Base-by-base conservation (phyloP, 208 protist genomes). In the Acanthamoeba castellanii region DNA sequence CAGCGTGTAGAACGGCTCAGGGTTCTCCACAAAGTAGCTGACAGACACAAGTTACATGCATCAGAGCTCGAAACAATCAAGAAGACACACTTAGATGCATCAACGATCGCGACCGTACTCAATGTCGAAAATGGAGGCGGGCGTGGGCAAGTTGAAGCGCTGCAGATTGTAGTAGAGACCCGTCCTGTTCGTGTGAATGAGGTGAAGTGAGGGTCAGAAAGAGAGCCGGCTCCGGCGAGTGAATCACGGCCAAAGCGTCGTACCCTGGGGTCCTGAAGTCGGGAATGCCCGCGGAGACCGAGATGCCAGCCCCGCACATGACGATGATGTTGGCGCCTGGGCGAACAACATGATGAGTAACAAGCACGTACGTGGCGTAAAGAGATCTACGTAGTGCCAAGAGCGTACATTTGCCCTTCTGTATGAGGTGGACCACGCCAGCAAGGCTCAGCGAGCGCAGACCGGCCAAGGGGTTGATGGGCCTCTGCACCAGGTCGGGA, bases 301-400 rank as follows among this genome's bases (percentile, higher is more conserved):
- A 99, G 59, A 97, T 97, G 50, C 99, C 98, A 5, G 98, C 99
- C 20, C 98, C 98, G n/a, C 97, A 96, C 92, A 99, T 96, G 14
- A 99, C 98, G 27, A 99, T 96, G 47, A 99, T 98, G 47, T 98
- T 98, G 42, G 97, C 96, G 30, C 85, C 78, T 47, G 91, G 94
- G n/a, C 98, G 94, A 22, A 22, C 30, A 88, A 98, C 96, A 52
- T 8, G 22, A 93, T 57, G 64, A 76, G 64, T 0, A 76, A 64
- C 25, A 14, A 25, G 34, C 72, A 70, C 3, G 3, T 37, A 3
- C 3, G 37, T 37, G 45, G 25, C 37, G 78, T 3, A 34, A 70
- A 20, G 18, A 74, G 30, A 76, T 0, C 37, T 0, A 32, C 0
- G 0, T 16, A 92, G 85, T 34, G 64, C 84, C 18, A 13, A 13